Percentiles rank a stretch among this genome's conserved stretches.
Evolutionary conservation across 768 basidiomycete species (phyloP).

Genomic region (Paxillus ammoniavirescens): DNA sequence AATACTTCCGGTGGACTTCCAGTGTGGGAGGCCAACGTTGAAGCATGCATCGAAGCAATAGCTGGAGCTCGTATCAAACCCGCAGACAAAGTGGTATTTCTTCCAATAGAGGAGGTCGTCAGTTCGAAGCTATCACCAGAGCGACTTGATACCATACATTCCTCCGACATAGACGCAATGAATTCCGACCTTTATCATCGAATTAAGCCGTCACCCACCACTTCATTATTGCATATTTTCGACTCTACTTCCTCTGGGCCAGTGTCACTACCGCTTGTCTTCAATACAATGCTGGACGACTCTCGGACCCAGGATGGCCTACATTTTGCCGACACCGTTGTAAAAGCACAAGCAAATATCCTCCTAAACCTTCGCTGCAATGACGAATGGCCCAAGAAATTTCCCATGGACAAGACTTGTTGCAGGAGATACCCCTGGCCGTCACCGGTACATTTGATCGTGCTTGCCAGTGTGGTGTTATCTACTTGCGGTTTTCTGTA

Average conservation of each 20-base stretch:
- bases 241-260: constrained; percentile 24
- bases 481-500: constrained; percentile 51
- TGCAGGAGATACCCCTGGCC: constrained; percentile 77
- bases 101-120: constrained; percentile 77
- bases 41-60: constrained; percentile 56
- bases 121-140: constrained; percentile 61
- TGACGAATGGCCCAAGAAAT: constrained; percentile 55
- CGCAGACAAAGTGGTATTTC: constrained; percentile 72
- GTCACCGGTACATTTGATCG: constrained; percentile 50
- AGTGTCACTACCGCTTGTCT: constrained; percentile 68
- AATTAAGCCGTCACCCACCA: constrained; percentile 39
- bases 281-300: constrained; percentile 76
- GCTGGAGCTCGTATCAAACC: constrained; percentile 35
- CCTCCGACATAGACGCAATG: constrained; percentile 86
- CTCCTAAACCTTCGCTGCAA: constrained; percentile 84
- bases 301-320: constrained; percentile 82
- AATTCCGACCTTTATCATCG: constrained; percentile 81
- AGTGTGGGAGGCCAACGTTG: constrained; percentile 76
- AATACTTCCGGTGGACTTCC: constrained; percentile 69
- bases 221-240: constrained; percentile 31
- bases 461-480: constrained; percentile 46
- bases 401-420: constrained; percentile 75
- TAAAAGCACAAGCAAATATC: constrained; percentile 71
- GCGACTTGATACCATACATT: constrained; percentile 65
- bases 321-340: constrained; percentile 66